These are phyloP conservation scores for Saccharomycopsis babjevae DNA, from an alignment of 805 yeast genomes.

Conservation along the genomic window DNA sequence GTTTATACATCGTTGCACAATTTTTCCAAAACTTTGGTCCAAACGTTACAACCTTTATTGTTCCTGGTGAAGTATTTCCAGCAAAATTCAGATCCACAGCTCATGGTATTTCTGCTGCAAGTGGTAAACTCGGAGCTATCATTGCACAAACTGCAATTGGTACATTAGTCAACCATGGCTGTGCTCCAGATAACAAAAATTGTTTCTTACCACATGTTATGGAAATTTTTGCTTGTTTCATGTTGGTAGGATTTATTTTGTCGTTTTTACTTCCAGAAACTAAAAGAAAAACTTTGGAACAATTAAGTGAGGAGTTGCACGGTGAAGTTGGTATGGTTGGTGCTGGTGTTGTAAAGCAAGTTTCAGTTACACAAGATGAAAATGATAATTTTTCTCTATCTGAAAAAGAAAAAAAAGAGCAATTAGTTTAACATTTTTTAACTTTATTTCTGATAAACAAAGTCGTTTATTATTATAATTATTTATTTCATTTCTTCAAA, in stretches of 20 bases:
- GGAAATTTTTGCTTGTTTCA: conserved; percentile 91
- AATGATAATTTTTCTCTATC: background rate
- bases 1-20: conserved; percentile 69
- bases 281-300: conserved; percentile 82
- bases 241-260: conserved; percentile 65
- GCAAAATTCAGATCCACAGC: conserved; percentile 93
- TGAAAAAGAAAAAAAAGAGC: background rate
- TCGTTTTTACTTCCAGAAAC: conserved; percentile 79
- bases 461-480: background rate
- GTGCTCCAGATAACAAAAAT: conserved; percentile 48
- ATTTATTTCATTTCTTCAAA: background rate
- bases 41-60: conserved; percentile 80
- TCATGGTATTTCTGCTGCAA: conserved; percentile 88
- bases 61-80: conserved; percentile 90
- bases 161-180: conserved; percentile 70
- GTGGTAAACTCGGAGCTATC: conserved; percentile 88
- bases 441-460: background rate
- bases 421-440: background rate
- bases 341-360: conserved; percentile 19
- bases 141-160: conserved; percentile 84
- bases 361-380: background rate
- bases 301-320: conserved; percentile 69
- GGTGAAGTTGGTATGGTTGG: conserved; percentile 45
- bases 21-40: conserved; percentile 91
- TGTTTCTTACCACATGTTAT: conserved; percentile 88